phyloP scores from a whole-genome alignment of 768 basidiomycete species.

The Astraeus odoratus region DNA sequence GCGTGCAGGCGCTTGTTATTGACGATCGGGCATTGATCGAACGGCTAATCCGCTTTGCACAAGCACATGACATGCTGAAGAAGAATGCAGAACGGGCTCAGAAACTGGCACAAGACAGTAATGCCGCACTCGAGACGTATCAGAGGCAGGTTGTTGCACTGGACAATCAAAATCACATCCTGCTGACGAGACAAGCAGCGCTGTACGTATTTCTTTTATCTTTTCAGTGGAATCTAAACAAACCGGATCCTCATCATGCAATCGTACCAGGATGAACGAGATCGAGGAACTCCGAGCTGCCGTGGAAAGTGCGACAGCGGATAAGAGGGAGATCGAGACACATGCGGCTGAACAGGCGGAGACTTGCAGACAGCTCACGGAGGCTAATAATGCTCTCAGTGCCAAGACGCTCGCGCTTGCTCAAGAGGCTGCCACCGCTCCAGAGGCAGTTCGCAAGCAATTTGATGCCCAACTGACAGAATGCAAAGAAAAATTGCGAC shows the following conservation, averaged over 20 bases:
- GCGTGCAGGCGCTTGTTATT: conserved; percentile 73
- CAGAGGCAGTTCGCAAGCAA: conserved; percentile 49
- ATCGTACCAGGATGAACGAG: conserved; percentile 72
- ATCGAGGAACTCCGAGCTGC: conserved; percentile 50
- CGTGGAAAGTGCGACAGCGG: conserved; percentile 51
- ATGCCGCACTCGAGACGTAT: conserved; percentile 75
- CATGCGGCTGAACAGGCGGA: conserved; percentile 69
- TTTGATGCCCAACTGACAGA: conserved; percentile 61
- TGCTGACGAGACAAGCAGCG: conserved; percentile 45
- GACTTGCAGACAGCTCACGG: conserved; percentile 62
- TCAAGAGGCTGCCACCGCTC: conserved; percentile 30
- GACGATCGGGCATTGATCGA: conserved; percentile 85
- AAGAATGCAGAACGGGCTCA: conserved; percentile 89
- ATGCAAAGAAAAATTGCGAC: conserved; percentile 51
- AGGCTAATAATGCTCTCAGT: conserved; percentile 73
- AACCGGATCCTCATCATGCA: conserved; percentile 3
- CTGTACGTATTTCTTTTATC: conserved; percentile 37
- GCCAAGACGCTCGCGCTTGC: conserved; percentile 53
- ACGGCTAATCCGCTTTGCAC: conserved; percentile 75
- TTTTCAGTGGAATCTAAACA: background rate
- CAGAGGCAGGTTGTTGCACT: conserved; percentile 80
- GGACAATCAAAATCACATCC: conserved; percentile 61
- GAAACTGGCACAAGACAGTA: conserved; percentile 82
- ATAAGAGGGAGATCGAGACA: conserved; percentile 66
- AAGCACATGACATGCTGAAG: conserved; percentile 86